Percentiles rank a stretch among this genome's conserved stretches.
phyloP scores from a whole-genome alignment of 192 early-diverging fungal genomes.

The Gryganskiella cystojenkinii region DNA sequence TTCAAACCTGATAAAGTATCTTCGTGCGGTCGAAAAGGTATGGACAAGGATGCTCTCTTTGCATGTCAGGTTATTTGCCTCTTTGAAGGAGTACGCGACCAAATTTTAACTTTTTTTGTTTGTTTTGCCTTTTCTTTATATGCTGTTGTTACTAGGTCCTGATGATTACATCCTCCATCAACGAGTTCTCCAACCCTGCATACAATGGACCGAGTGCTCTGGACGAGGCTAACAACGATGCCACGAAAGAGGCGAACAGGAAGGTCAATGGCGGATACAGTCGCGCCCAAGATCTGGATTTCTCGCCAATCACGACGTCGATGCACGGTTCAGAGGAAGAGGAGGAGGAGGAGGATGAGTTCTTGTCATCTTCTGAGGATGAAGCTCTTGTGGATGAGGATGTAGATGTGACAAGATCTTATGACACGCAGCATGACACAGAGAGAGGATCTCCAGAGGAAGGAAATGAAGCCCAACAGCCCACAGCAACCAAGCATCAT shows the following conservation, averaged over 20 bases:
- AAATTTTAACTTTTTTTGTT: background rate
- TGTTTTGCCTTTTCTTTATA: too few species aligned
- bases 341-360: background rate
- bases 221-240: constrained; percentile 13
- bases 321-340: background rate
- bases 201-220: constrained; percentile 42
- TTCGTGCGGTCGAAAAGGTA: constrained; percentile 59
- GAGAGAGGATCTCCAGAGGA: too few species aligned
- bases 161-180: constrained; percentile 50
- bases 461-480: background rate
- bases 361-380: too few species aligned
- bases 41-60: background rate
- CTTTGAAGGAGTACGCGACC: background rate
- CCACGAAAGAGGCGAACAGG: background rate
- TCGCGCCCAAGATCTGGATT: constrained; percentile 10
- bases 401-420: background rate
- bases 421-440: too few species aligned
- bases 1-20: constrained; percentile 51
- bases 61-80: background rate
- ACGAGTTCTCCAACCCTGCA: constrained; percentile 41
- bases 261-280: constrained; percentile 28
- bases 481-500: background rate
- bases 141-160: constrained; percentile 19
- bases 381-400: constrained; percentile 5
- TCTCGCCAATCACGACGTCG: constrained; percentile 13